These are phyloP conservation scores for Bacidia rubella DNA, from an alignment of 495 filamentous ascomycete species.

Conservation along the genomic window DNA sequence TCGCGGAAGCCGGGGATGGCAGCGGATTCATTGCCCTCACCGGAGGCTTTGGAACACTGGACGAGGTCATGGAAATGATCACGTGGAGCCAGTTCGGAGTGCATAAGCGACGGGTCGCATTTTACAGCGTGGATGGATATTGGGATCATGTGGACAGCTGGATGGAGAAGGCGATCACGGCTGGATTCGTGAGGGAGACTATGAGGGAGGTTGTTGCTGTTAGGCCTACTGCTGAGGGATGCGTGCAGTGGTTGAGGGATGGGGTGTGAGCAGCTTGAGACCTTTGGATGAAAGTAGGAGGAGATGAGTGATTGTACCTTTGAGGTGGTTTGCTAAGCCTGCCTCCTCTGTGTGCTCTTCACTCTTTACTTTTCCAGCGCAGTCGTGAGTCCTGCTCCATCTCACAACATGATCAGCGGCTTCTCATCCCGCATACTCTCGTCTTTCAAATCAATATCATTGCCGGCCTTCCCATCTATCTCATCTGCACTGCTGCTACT, in stretches of 20 bases:
- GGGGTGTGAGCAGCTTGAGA: background rate
- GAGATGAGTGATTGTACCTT: no score
- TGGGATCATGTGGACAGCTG: conserved; percentile 42
- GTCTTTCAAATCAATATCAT: no score
- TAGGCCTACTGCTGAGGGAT: background rate
- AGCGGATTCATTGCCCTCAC: conserved; percentile 78
- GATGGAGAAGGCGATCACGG: conserved; percentile 1
- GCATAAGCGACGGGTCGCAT: conserved; percentile 61
- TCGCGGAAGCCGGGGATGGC: conserved; percentile 61
- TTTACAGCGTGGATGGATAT: conserved; percentile 78
- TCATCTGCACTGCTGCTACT: no score
- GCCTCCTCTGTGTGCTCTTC: no score
- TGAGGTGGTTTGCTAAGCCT: no score
- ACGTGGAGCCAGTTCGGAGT: conserved; percentile 97
- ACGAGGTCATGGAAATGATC: conserved; percentile 89
- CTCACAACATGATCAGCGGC: no score
- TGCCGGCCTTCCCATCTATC: no score
- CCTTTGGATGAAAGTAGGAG: background rate
- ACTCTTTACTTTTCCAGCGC: no score
- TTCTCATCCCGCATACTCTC: no score
- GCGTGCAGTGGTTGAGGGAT: background rate
- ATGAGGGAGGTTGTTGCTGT: conserved; percentile 1
- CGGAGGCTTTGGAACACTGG: conserved; percentile 89
- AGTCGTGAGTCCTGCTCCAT: no score
- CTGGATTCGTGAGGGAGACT: background rate